These are phyloP conservation scores for Diaporthe aspalathi DNA, from an alignment of 2,329 filamentous ascomycete species.

Conservation along the genomic window DNA sequence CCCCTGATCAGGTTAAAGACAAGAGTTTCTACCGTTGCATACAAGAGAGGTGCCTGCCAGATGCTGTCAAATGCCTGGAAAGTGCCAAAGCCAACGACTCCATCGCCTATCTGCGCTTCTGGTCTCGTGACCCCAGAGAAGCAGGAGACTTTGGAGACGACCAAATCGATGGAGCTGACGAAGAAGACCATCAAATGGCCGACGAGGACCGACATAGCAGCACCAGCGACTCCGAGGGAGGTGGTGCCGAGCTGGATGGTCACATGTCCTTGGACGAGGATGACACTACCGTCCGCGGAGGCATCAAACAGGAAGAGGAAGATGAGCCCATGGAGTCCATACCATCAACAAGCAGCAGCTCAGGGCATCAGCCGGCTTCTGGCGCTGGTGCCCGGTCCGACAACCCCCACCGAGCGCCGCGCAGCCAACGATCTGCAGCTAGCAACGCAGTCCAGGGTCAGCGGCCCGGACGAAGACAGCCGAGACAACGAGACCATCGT, in stretches of 20 bases:
- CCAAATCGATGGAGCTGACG: slow-evolving; percentile 47
- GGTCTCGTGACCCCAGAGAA: slow-evolving; percentile 79
- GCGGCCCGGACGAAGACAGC: slow-evolving; percentile 10
- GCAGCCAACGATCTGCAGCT: slow-evolving; percentile 6
- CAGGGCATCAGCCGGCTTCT: slow-evolving; percentile 21
- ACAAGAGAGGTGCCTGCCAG: slow-evolving; percentile 78
- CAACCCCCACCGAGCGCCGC: slow-evolving; percentile 1
- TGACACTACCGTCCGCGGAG: slow-evolving; percentile 43
- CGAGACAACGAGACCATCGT: slow-evolving; percentile 39
- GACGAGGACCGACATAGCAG: slow-evolving; percentile 46
- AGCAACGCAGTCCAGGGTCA: slow-evolving; percentile 5
- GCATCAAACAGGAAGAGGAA: slow-evolving; percentile 51
- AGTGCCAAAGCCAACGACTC: slow-evolving; percentile 91
- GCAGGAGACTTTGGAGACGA: slow-evolving; percentile 61
- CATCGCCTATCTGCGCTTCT: slow-evolving; percentile 89
- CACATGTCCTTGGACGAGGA: slow-evolving; percentile 56
- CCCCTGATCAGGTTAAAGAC: slow-evolving; percentile 75
- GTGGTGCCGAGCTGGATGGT: slow-evolving; percentile 58
- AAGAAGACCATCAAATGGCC: slow-evolving; percentile 52
- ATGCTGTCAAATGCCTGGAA: slow-evolving; percentile 83
- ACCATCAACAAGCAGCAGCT: slow-evolving; percentile 34
- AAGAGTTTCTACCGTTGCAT: slow-evolving; percentile 92
- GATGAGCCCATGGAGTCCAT: slow-evolving; percentile 34
- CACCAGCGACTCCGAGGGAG: slow-evolving; percentile 56
- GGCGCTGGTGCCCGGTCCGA: slow-evolving; percentile 43